A percentile compares a stretch with the other conserved stretches of the same genome.
Conservation (phyloP, 2,329 filamentous ascomycete species). For the Aurifilum marmelostoma region DNA sequence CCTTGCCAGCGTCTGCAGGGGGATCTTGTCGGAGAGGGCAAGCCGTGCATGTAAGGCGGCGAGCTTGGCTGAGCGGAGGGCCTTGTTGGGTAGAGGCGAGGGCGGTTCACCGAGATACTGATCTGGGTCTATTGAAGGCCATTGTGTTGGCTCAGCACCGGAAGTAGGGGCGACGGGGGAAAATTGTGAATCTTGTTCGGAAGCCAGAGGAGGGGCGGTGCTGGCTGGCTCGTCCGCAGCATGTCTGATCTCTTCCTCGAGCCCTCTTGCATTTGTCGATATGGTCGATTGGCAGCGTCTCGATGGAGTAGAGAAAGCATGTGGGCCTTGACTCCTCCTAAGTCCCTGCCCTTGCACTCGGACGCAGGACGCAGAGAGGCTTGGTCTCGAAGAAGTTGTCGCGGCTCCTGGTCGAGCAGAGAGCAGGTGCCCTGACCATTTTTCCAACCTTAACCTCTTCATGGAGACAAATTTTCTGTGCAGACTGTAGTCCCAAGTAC, state of each 20-base stretch:
- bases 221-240: conserved; percentile 14
- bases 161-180: conserved; percentile 35
- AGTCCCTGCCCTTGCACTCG: conserved; percentile 22
- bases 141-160: conserved; percentile 35
- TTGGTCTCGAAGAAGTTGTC: conserved; percentile 27
- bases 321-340: conserved; percentile 19
- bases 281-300: conserved; percentile 40
- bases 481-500: conserved; percentile 18
- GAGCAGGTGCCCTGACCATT: conserved; percentile 64
- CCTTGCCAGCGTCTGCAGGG: conserved; percentile 82
- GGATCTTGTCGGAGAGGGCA: conserved; percentile 77
- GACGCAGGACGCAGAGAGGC: conserved; percentile 31
- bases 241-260: conserved; percentile 26
- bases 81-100: conserved; percentile 71
- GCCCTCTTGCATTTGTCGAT: conserved; percentile 25
- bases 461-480: conserved; percentile 42
- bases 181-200: conserved; percentile 12
- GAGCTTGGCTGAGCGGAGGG: conserved; percentile 80
- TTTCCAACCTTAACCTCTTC: conserved; percentile 65
- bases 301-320: conserved; percentile 30
- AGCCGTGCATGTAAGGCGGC: conserved; percentile 90
- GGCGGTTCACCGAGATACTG: conserved; percentile 43
- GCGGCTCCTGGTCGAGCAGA: conserved; percentile 48
- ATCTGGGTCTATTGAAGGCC: conserved; percentile 41
- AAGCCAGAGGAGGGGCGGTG: conserved; percentile 10